Evolutionary conservation across 2,329 filamentous ascomycete species (phyloP), one percentile per base, ranked within the genome.

Genomic region (Hymenoscyphus fructigenus): DNA sequence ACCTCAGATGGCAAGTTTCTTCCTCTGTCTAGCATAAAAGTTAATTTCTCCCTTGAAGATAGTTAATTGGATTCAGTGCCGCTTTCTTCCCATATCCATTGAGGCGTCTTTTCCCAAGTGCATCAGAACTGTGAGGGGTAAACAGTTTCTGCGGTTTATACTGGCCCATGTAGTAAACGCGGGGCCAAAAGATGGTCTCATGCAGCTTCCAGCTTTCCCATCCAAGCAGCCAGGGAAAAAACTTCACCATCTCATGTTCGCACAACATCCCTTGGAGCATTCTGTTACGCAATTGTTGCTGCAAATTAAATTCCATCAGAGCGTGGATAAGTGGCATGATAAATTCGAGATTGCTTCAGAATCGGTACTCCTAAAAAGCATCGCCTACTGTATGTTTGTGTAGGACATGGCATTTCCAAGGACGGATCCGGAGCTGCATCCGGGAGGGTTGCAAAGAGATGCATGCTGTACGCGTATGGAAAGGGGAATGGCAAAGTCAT

Each of bases 101-200:
- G 20, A 5, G 20, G 47, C 20, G 20, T 23, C 12, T 26, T 53
- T 26, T 53, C 29, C 3, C n/a, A 26, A 23, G 20, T 53, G 47
- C 47, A 53, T 53, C 47, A 53, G 47, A 53, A 23, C 47, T 53
- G 47, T 53, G 47, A 53, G 47, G 47, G 47, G 47, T 53, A 26
- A 53, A 23, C 10, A 50, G n/a, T 9, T 53, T 10, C 47, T 14
- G 20, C 10, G 4, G 0, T 53, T 53, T 10, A 53, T 53, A 53
- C 26, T 53, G 47, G 47, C 3, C 47, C 10, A 53, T 53, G 2
- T 53, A 9, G 20, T 23, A 20, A 14, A 53, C 47, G 47, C 47
- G 47, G 47, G 47, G 20, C 44, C 12, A 47, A 50, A 23, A 12
- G 20, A 3, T 53, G 47, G 47, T 53, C 47, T 26, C 47, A 53